A percentile compares a stretch with the other conserved stretches of the same genome.
Evolutionary conservation across 2,329 filamentous ascomycete genomes (phyloP).

Genomic region (Huntiella moniliformis): DNA sequence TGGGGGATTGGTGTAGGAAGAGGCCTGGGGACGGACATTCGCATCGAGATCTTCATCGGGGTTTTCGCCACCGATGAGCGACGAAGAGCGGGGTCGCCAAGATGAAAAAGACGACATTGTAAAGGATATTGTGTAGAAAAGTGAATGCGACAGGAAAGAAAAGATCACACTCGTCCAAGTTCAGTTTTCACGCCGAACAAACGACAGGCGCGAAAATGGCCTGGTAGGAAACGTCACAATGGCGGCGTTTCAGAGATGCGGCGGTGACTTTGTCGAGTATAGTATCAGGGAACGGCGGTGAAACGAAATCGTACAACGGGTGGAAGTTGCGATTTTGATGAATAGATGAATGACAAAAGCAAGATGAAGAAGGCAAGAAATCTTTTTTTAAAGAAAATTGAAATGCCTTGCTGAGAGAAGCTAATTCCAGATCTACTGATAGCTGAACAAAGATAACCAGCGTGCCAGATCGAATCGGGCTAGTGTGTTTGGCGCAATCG

Average conservation of each 20-base stretch:
- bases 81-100: constrained; percentile 24
- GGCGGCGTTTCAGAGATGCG: too few relatives aligned
- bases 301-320: too few relatives aligned
- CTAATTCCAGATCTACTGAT: neutral
- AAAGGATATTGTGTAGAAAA: neutral
- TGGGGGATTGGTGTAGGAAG: constrained; percentile 18
- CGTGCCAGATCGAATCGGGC: neutral
- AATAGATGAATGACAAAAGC: too few relatives aligned
- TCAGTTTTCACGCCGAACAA: too few relatives aligned
- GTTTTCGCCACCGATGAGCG: constrained; percentile 13
- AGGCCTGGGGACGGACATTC: neutral
- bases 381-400: too few relatives aligned
- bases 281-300: too few relatives aligned
- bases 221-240: too few relatives aligned
- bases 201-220: too few relatives aligned
- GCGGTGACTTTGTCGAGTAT: too few relatives aligned
- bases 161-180: neutral
- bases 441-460: neutral
- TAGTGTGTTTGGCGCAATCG: too few relatives aligned
- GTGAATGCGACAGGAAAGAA: neutral
- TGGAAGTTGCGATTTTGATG: too few relatives aligned
- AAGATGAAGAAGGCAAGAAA: too few relatives aligned
- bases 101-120: constrained; percentile 22
- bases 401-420: neutral
- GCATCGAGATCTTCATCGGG: constrained; percentile 14